Base-by-base conservation (phyloP, 805 yeast species). In the Suhomyces kilbournensis region DNA sequence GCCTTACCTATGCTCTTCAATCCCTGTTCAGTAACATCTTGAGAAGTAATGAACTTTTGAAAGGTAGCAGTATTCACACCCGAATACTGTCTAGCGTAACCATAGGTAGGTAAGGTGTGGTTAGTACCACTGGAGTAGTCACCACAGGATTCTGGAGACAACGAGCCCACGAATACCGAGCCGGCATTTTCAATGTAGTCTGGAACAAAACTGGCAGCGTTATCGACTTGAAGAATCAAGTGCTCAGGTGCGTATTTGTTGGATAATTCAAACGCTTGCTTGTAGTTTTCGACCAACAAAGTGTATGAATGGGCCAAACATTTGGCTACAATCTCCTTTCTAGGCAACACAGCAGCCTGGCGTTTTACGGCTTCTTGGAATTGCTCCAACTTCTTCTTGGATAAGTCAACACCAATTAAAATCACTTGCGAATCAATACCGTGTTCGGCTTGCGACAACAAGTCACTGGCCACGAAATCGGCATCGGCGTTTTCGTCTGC, bases 361-460 rank as follows among this genome's bases (percentile, higher is more conserved):
- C 73, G 75, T 60, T 88, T 84, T 52, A 94, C 87, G 35, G 97
- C 97, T 17, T 80, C 81, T 63, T 94, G 96, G 57, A 94, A 82
- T 48, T 79, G 85, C 26, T 71, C 75, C 47, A 92, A 69, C 66
- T 90, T 85, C 44, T 69, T 70, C 8, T 76, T 74, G 8, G 82
- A 73, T 72, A 93, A 78, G 45, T 76, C 84, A 32, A 93, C 90
- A 56, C 97, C 96, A 55, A 93, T 78, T 64, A 94, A 79, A 52
- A 94, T 88, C 32, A 94, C 99, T 77, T 94, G 99, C 5, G 99
- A 94, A 70, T 94, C 99, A 53, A 92, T 82, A 59, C 99, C 99
- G 69, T 94, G 99, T 75, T 94, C 99, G 26, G 99, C 99, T 75
- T 94, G 99, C 0, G 98, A 92, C 53, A 94, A 78, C 66, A 94